These are phyloP conservation scores for Blastomyces gilchristii DNA, from an alignment of 2,329 filamentous ascomycete species.

Conservation along the genomic window DNA sequence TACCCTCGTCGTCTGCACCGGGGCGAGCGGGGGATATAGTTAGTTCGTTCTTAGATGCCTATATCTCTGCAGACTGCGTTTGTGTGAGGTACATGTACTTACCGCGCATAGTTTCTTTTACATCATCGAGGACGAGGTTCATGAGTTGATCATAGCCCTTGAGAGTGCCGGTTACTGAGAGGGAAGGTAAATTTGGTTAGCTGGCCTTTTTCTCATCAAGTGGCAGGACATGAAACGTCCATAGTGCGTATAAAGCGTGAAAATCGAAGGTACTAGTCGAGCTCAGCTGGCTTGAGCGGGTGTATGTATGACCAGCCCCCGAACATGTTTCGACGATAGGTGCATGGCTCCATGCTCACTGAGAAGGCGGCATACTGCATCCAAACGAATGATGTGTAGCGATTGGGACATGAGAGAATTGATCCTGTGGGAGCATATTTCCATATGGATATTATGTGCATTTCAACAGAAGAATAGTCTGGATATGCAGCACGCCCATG, in stretches of 20 bases:
- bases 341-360: not conserved
- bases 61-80: too few species aligned
- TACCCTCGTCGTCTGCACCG: conserved; percentile 75
- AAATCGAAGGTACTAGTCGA: not conserved
- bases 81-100: conserved; percentile 21
- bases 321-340: not conserved
- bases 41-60: not conserved
- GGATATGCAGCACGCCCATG: too few species aligned
- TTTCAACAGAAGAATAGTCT: not conserved
- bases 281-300: not conserved
- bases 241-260: not conserved
- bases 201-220: not conserved
- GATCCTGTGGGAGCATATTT: not conserved
- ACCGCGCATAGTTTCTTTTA: conserved; percentile 84
- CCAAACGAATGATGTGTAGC: not conserved
- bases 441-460: not conserved
- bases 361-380: not conserved
- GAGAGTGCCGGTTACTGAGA: conserved; percentile 68
- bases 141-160: conserved; percentile 97
- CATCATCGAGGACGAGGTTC: conserved; percentile 94
- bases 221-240: too few species aligned
- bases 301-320: not conserved
- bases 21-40: conserved; percentile 1
- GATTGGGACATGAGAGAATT: not conserved
- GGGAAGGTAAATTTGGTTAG: not conserved